Evolutionary conservation across 345 rosid species (phyloP), one percentile per base, ranked within the genome.

Genomic region (Citrus medica): DNA sequence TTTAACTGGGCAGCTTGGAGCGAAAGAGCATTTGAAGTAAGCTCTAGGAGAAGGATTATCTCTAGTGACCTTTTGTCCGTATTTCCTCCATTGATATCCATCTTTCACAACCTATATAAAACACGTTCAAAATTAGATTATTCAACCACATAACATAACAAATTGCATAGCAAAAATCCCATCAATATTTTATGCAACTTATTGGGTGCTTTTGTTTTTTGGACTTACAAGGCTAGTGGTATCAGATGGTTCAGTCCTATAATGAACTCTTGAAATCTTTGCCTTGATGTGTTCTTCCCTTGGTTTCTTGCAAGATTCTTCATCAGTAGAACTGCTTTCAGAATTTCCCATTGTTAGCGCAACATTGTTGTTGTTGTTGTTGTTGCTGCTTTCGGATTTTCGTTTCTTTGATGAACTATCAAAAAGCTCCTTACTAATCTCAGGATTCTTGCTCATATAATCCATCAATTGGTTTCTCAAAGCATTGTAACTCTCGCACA

Each of bases 1-100:
- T 82, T 94, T 94, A 38, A 96, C 98, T 30, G 97, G 97, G 87
- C 99, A 96, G 80, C 83, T 88, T 10, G 99, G 99, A 76, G 99
- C 98, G 79, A 89, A 92, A 78, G 98, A 94, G 86, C 99, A 96
- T 78, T 90, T 94, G 92, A 91, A 96, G 88, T 96, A 96, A 80
- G 98, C 99, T 88, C 98, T 88, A 22, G 99, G 99, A 76, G 88
- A 96, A 67, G 99, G 99, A 75, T 96, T 96, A 76, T 96, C 95
- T 88, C 99, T 94, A 17, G 99, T 96, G n/a, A 96, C 98, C 74
- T 96, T 96, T 71, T 96, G 99, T 40, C 99, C 99, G 79, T 96
- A 96, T 78, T 96, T 96, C 83, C 98, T 96, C 99, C 99, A 96
- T 76, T 94, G 99, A 85, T 91, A 96, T 60, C 99, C 99, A 90